These are phyloP conservation scores for Ophiostoma triangulosporum DNA, from an alignment of 2,329 filamentous ascomycete genomes.

Conservation along the genomic window DNA sequence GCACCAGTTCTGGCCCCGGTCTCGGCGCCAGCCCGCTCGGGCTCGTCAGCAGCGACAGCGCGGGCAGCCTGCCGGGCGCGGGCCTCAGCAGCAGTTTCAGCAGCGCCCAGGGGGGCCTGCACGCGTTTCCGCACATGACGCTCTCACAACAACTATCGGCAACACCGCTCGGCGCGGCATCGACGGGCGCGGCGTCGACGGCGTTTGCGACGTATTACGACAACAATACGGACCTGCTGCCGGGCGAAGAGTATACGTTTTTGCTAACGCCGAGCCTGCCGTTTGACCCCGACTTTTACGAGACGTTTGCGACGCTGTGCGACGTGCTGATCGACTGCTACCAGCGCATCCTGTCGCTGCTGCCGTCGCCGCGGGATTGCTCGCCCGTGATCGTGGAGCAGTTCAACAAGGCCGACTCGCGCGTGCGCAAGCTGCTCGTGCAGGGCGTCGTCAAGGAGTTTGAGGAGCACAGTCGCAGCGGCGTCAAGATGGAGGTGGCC, in stretches of 20 bases:
- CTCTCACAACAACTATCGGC: not conserved
- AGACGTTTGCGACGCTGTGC: slow-evolving; percentile 90
- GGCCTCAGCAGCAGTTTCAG: slow-evolving; percentile 20
- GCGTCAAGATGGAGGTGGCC: slow-evolving; percentile 65
- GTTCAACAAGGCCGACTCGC: slow-evolving; percentile 79
- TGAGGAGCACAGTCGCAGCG: slow-evolving; percentile 67
- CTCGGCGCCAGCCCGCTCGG: slow-evolving; percentile 12
- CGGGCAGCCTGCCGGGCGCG: slow-evolving; percentile 12
- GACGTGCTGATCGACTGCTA: slow-evolving; percentile 93
- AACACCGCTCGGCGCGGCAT: slow-evolving; percentile 12
- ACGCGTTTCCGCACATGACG: not conserved
- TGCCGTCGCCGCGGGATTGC: slow-evolving; percentile 64
- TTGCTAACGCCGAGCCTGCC: slow-evolving; percentile 84
- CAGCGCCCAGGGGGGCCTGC: slow-evolving; percentile 23
- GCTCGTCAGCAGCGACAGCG: slow-evolving; percentile 14
- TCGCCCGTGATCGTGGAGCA: slow-evolving; percentile 60
- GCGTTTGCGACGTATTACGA: slow-evolving; percentile 32
- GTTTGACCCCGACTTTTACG: slow-evolving; percentile 94
- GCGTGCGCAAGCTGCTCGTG: slow-evolving; percentile 77
- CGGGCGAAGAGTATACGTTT: slow-evolving; percentile 77
- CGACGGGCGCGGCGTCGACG: slow-evolving; percentile 17
- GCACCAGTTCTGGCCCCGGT: too few species aligned
- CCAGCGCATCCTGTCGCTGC: slow-evolving; percentile 58
- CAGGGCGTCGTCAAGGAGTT: slow-evolving; percentile 83
- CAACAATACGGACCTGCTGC: slow-evolving; percentile 52